Conservation (phyloP, 202 grass and related monocot species). For the Schoenoplectus triqueter region DNA sequence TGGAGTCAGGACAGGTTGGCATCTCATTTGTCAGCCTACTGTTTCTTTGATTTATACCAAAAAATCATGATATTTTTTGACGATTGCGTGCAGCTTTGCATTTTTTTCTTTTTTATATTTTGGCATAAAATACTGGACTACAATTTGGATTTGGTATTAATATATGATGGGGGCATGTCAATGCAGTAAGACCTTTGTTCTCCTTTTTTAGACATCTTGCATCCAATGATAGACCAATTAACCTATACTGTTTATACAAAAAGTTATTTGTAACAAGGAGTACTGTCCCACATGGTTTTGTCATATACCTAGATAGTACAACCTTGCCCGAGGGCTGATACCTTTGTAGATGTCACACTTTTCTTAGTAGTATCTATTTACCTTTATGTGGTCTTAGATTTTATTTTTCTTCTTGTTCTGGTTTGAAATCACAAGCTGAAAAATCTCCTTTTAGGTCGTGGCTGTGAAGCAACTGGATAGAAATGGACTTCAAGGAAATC, state of each 20-base stretch:
- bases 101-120: neutral
- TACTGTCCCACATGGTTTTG: neutral
- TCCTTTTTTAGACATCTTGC: neutral
- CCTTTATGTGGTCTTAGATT: neutral
- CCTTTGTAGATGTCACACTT: neutral
- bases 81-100: conserved; percentile 9
- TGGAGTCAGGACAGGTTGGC: conserved; percentile 86
- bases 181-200: neutral
- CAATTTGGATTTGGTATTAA: neutral
- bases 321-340: neutral
- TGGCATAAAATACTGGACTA: neutral
- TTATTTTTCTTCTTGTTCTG: conserved; percentile 12
- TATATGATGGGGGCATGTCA: neutral
- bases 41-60: neutral
- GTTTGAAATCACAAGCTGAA: conserved; percentile 3
- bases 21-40: conserved; percentile 28
- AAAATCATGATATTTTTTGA: conserved; percentile 34
- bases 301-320: conserved; percentile 14
- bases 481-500: conserved; percentile 91
- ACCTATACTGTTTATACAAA: neutral
- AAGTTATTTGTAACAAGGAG: neutral
- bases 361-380: neutral
- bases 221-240: neutral
- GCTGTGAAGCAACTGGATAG: conserved; percentile 96
- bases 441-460: conserved; percentile 51